A percentile compares a stretch with the other conserved stretches of the same genome.
phyloP scores from a whole-genome alignment of 2,329 filamentous ascomycete species.

The Epichloe glyceriae region DNA sequence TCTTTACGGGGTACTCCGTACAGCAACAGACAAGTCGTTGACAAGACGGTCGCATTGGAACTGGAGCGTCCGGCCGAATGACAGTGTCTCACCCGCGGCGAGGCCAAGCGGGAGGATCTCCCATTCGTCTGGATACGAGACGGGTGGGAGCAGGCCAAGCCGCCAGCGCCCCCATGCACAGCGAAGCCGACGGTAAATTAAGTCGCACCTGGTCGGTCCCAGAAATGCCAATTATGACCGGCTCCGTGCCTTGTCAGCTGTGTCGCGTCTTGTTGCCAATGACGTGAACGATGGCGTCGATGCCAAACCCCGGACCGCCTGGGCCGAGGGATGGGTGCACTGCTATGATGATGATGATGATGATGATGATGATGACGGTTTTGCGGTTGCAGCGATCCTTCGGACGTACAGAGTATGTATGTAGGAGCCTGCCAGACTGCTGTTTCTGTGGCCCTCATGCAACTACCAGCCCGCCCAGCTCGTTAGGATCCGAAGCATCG shows the following conservation, averaged over 20 bases:
- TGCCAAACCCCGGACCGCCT: conserved; percentile 1
- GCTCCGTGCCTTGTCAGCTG: not conserved
- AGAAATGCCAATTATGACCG: not conserved
- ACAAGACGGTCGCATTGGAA: not conserved
- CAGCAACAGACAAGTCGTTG: not conserved
- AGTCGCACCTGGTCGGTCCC: not conserved
- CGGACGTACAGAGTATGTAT: not conserved
- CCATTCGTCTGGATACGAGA: conserved; percentile 5
- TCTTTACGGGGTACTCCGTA: not conserved
- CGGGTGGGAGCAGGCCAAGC: conserved; percentile 1
- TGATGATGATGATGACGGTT: not conserved
- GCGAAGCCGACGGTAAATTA: conserved; percentile 2
- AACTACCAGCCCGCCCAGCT: not conserved
- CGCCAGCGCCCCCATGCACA: conserved; percentile 1
- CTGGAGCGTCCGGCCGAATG: conserved; percentile 1
- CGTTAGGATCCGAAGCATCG: not conserved
- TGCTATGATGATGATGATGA: not conserved
- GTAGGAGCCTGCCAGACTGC: no score
- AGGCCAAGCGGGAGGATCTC: conserved; percentile 1
- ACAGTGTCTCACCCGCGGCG: not conserved
- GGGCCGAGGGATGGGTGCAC: not conserved
- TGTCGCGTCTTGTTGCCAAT: not conserved
- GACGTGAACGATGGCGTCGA: not conserved
- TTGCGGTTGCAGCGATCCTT: not conserved
- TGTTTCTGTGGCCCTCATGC: not conserved